Evolutionary conservation across 768 basidiomycete species (phyloP).

Genomic region (Lactarius deliciosus): DNA sequence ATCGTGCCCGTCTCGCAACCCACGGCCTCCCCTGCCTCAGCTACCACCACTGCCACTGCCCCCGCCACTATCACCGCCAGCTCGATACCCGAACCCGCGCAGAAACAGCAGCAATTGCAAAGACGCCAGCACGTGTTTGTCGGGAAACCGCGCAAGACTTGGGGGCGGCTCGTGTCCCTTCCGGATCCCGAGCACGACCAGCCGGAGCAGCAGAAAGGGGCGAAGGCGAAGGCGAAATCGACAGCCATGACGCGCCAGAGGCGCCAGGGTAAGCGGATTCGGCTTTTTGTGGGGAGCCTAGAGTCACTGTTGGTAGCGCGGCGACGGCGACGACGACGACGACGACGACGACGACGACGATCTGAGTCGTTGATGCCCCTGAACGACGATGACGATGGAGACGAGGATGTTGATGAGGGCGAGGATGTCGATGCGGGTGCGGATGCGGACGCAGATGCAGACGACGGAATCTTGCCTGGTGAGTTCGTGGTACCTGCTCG

Average conservation of each 20-base stretch:
- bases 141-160: conserved; percentile 9
- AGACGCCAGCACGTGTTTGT: conserved; percentile 2
- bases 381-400: neutral
- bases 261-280: neutral
- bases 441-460: neutral
- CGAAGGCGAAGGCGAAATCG: neutral
- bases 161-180: conserved; percentile 11
- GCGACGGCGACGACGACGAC: neutral
- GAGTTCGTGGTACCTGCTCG: no score
- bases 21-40: neutral
- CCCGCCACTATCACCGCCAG: no score
- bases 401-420: neutral
- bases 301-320: neutral
- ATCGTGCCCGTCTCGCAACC: neutral
- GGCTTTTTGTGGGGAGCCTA: neutral
- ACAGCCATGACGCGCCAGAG: neutral
- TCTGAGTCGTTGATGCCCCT: neutral
- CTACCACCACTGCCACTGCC: neutral
- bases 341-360: neutral
- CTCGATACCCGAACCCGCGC: neutral
- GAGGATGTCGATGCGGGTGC: neutral
- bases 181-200: conserved; percentile 2
- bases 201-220: neutral
- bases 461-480: neutral
- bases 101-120: neutral